Base-by-base conservation (phyloP, 139 green algal species). In the Ulvella scutata region DNA sequence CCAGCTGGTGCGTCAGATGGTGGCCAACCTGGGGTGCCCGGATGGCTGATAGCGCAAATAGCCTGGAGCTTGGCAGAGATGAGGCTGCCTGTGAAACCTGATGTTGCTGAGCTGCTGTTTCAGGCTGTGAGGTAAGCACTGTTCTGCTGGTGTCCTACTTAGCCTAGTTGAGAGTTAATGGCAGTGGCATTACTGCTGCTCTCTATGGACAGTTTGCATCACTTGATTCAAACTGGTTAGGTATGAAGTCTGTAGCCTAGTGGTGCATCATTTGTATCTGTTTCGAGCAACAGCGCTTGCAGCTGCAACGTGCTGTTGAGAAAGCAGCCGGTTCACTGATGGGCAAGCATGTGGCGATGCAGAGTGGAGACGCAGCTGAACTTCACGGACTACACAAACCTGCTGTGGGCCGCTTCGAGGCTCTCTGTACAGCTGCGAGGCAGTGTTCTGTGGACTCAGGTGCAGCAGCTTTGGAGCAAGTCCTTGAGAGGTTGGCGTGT, bases 391-490 rank as follows among this genome's bases (percentile, higher is more conserved):
- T 3, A 77, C 4, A 61, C 72, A 21, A 61, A 61, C 23, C 28
- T 80, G 77, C 43, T 77, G 37, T 80, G 72, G 72, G 72, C 43
- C 13, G 43, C 76, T 26, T 72, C 72, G 4, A 34, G 26, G 44
- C 51, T 80, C 26, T 34, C 36, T 6, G 51, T 67, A 10, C 73
- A 72, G 44, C 26, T 77, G 33, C 72, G 72, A 4, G 77, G 43
- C 0, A 44, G 20, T 1, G 3, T 17, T 3, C 73, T 80, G 28
- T 31, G 76, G 72, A 37, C 10, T 13, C 37, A 33, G 31, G 72
- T 37, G 4, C 38, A 62, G 34, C 34, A 40, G 43, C 34, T 31
- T 3, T 13, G 62, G 7, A 20, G 38, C 43, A 23, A 38, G 39
- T 28, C 39, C 35, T 51, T 77, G 37, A 21, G 43, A 29, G 29